These are phyloP conservation scores for Cenchrus fungigraminus DNA, from an alignment of 176 grass and related monocot species.

Conservation along the genomic window DNA sequence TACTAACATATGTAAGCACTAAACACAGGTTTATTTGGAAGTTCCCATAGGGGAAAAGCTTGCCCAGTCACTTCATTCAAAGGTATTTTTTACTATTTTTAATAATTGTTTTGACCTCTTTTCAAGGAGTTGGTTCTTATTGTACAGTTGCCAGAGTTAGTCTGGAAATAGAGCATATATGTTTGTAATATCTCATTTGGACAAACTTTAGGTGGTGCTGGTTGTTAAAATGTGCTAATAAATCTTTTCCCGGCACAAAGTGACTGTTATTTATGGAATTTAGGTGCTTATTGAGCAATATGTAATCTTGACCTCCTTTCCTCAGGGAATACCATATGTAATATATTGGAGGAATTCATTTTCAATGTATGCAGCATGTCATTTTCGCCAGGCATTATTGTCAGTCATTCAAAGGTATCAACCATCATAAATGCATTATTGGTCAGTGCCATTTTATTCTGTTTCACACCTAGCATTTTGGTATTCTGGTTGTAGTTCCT, in stretches of 20 bases:
- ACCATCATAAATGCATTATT: not conserved
- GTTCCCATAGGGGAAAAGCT: slow-evolving; percentile 67
- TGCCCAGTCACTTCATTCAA: slow-evolving; percentile 66
- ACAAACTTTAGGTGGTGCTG: not conserved
- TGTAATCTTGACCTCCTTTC: slow-evolving; percentile 18
- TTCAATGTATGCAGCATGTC: slow-evolving; percentile 65
- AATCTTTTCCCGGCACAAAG: not conserved
- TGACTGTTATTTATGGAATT: slow-evolving; percentile 1
- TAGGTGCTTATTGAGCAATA: not conserved
- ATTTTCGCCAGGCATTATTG: slow-evolving; percentile 69
- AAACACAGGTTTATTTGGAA: slow-evolving; percentile 72
- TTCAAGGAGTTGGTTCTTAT: not conserved
- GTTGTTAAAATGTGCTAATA: not conserved
- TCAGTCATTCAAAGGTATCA: slow-evolving; percentile 72
- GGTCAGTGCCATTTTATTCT: slow-evolving; percentile 6
- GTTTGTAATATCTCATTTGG: not conserved
- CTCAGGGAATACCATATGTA: slow-evolving; percentile 70
- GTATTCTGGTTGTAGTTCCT: slow-evolving; percentile 57
- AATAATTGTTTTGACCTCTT: not conserved
- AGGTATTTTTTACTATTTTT: slow-evolving; percentile 38
- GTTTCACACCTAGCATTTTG: slow-evolving; percentile 36
- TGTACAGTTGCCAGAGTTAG: not conserved
- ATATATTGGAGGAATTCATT: slow-evolving; percentile 81
- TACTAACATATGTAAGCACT: slow-evolving; percentile 11
- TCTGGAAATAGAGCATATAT: not conserved